phyloP scores from a whole-genome alignment of 164 flowering plant species.

The Magnolia changhungtana region DNA sequence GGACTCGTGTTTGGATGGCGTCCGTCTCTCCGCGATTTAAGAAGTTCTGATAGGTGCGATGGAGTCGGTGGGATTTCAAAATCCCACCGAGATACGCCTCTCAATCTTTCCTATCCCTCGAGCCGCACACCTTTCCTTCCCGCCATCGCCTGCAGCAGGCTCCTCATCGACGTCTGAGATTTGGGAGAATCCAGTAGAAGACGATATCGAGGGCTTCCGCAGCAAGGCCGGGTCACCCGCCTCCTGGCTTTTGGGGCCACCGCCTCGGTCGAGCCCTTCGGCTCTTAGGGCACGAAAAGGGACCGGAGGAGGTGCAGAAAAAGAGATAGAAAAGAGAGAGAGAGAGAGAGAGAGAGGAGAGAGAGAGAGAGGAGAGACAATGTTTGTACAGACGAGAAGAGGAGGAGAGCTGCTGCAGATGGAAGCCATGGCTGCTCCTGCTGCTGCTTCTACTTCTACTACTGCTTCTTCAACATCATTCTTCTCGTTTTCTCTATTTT shows the following conservation, averaged over 20 bases:
- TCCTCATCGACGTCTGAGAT: not conserved
- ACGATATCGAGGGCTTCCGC: conserved; percentile 42
- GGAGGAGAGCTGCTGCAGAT: not conserved
- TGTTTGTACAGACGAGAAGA: not conserved
- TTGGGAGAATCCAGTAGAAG: conserved; percentile 11
- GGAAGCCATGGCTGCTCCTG: not conserved
- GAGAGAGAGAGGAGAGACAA: not conserved
- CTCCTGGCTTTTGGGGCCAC: conserved; percentile 23
- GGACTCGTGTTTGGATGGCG: too few species aligned
- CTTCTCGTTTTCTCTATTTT: too few species aligned
- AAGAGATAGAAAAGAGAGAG: not conserved
- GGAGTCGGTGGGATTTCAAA: too few species aligned
- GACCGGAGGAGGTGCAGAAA: not conserved
- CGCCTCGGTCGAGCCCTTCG: conserved; percentile 18
- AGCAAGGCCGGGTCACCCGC: conserved; percentile 40
- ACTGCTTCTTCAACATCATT: not conserved
- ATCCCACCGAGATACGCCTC: too few species aligned
- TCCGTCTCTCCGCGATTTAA: too few species aligned
- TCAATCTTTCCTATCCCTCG: too few species aligned
- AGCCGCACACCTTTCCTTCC: too few species aligned
- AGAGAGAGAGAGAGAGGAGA: too few species aligned
- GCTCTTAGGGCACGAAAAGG: conserved; percentile 33
- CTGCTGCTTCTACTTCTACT: not conserved
- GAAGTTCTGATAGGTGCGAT: too few species aligned
- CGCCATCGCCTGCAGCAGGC: conserved; percentile 13